Evolutionary conservation across 441 rosid genomes (phyloP).

Genomic region (Hura crepitans): DNA sequence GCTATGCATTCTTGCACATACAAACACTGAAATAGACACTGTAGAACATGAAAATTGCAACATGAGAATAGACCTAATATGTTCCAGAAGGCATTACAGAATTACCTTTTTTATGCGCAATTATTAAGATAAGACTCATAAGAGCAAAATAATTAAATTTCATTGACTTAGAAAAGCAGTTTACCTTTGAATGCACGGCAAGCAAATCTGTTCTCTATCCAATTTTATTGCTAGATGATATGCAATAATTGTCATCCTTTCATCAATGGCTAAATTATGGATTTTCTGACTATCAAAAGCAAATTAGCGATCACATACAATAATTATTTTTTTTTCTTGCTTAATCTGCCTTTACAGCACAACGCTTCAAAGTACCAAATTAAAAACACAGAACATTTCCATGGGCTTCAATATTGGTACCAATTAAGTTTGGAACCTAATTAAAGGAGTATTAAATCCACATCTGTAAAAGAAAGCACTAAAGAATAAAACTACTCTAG

Average conservation of each 20-base stretch:
- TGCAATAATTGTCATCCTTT: neutral
- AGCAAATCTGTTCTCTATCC: neutral
- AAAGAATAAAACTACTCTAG: neutral
- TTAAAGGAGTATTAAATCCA: neutral
- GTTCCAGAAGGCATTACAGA: neutral
- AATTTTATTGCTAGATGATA: neutral
- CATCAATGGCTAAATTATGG: neutral
- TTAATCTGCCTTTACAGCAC: neutral
- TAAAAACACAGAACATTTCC: constrained; percentile 1
- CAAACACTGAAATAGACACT: neutral
- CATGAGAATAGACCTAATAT: neutral
- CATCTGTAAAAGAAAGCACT: neutral
- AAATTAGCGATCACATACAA: neutral
- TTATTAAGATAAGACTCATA: neutral
- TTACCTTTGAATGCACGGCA: neutral
- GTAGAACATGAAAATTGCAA: neutral
- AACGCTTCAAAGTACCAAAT: neutral
- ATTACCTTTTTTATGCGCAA: neutral
- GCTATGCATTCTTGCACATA: neutral
- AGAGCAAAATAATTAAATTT: neutral
- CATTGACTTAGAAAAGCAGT: neutral
- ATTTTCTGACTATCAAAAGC: neutral
- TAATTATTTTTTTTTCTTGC: neutral
- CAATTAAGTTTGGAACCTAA: neutral
- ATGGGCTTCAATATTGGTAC: neutral